Conservation (phyloP, 306 rosid species). For the Lablab purpureus region DNA sequence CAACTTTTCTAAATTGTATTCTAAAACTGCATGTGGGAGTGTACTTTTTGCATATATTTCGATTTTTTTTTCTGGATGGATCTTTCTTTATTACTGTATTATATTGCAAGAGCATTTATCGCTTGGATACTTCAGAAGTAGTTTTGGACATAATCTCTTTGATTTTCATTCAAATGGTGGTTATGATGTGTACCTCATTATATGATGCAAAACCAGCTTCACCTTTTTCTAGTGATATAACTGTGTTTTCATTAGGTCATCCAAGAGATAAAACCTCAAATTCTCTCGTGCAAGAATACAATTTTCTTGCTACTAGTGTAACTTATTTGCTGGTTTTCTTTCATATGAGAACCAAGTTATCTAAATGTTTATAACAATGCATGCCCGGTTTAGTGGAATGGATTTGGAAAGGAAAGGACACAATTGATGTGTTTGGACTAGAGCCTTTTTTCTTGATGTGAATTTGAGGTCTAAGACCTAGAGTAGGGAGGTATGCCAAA, state of each 20-base stretch:
- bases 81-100: neutral
- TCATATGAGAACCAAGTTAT: neutral
- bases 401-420: slow-evolving; percentile 26
- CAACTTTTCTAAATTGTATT: neutral
- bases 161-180: slow-evolving; percentile 1
- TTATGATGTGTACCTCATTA: slow-evolving; percentile 14
- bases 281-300: neutral
- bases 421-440: slow-evolving; percentile 22
- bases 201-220: slow-evolving; percentile 29
- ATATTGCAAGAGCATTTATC: slow-evolving; percentile 1
- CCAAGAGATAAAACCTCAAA: neutral
- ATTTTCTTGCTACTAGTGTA: slow-evolving; percentile 28
- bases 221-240: too few species aligned
- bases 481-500: slow-evolving; percentile 2
- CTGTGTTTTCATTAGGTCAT: slow-evolving; percentile 25
- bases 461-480: slow-evolving; percentile 25
- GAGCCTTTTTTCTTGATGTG: slow-evolving; percentile 12
- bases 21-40: neutral
- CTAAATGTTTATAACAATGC: slow-evolving; percentile 16
- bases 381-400: neutral
- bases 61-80: neutral
- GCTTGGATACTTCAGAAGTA: slow-evolving; percentile 32
- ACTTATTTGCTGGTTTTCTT: slow-evolving; percentile 28
- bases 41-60: neutral
- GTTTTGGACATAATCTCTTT: slow-evolving; percentile 30